These are phyloP conservation scores for Stropharia rugosoannulata DNA, from an alignment of 768 basidiomycete genomes.

Conservation along the genomic window DNA sequence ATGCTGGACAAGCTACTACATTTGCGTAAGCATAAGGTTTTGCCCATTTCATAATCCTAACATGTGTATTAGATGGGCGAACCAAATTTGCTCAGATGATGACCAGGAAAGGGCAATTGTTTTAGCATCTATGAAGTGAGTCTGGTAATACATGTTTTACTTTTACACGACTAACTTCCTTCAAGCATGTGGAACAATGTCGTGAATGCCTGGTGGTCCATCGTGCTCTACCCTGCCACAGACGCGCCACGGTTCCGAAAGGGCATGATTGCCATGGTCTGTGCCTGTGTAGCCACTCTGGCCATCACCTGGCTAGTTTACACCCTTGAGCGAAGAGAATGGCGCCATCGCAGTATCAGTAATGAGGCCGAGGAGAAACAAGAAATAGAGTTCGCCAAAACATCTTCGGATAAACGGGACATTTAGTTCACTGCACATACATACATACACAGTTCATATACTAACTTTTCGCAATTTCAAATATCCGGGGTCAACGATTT, in stretches of 20 bases:
- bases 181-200: constrained; percentile 68
- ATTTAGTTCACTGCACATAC: too few relatives aligned
- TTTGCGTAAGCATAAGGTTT: constrained; percentile 50
- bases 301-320: constrained; percentile 55
- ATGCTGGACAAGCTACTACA: constrained; percentile 74
- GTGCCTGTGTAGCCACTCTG: constrained; percentile 55
- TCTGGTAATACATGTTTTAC: background rate
- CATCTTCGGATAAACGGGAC: background rate
- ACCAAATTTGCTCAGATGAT: constrained; percentile 72
- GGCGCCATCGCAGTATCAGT: constrained; percentile 4
- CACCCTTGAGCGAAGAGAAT: constrained; percentile 45
- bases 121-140: constrained; percentile 75
- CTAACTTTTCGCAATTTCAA: too few relatives aligned
- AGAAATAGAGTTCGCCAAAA: background rate
- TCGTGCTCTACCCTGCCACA: constrained; percentile 72
- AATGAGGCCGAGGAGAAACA: background rate
- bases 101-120: constrained; percentile 68
- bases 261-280: constrained; percentile 71
- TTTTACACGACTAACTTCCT: background rate
- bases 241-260: constrained; percentile 67
- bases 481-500: too few relatives aligned
- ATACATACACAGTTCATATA: too few relatives aligned
- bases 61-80: constrained; percentile 61
- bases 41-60: background rate
- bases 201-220: constrained; percentile 69